Base-by-base conservation (phyloP, 2,329 filamentous ascomycete genomes). In the Sarocladium brachiariae region DNA sequence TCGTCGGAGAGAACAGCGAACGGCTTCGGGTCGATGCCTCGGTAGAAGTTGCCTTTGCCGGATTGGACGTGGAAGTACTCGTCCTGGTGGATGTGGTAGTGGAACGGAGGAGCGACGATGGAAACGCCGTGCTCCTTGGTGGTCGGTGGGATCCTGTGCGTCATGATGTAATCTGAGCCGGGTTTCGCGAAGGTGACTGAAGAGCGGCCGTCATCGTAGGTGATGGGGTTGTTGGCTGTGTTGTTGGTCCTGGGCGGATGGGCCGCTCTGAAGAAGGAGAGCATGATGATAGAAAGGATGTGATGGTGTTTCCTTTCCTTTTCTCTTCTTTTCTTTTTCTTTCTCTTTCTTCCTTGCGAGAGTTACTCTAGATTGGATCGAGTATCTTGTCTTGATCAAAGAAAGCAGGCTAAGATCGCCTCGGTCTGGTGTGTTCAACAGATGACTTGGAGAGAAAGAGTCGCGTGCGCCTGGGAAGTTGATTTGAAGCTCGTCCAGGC, bases 1-100 rank as follows among this genome's bases (percentile, higher is more conserved):
- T 43, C 39, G 23, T 43, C 43, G 24, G 43, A 47, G 25, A 47
- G 43, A 4, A 33, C 16, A 10, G 43, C 43, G 43, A 47, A 47
- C 4, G 43, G 43, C 16, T 47, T 19, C 8, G 43, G 43, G 27
- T 30, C 24, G n/a, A 33, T 16, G 25, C 43, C 43, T 8, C 43
- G 43, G 43, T 47, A 47, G 43, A 47, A 47, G 43, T 47, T 16
- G 14, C 43, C 43, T 10, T 19, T 31, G 43, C 43, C 43, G n/a
- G 43, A 47, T 25, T 33, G 43, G 14, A 47, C 43, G 25, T 21
- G 24, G 43, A 47, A 47, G 43, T 18, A 47, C 16, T 47, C 43
- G 43, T 47, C 43, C 16, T 47, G 43, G 25, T 33, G 16, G 27
- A 47, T 47, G 43, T 47, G 43, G 43, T 47, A 47, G 25, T 47